These are phyloP conservation scores for Hypoxylon intermedium DNA, from an alignment of 495 filamentous ascomycete genomes.

Conservation along the genomic window DNA sequence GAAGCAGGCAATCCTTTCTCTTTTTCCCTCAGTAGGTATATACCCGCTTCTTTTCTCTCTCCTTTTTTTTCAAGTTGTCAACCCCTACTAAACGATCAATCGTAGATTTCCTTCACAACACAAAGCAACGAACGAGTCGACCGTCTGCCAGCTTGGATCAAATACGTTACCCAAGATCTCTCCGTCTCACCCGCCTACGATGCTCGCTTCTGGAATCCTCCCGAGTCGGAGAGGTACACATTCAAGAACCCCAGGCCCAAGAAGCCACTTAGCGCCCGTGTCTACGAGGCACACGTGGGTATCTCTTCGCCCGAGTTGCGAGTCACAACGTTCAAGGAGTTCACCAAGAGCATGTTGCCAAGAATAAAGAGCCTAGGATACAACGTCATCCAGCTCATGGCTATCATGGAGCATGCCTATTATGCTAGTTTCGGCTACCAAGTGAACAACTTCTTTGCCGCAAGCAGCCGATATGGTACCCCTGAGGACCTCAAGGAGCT, in stretches of 20 bases:
- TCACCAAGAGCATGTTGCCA: conserved; percentile 88
- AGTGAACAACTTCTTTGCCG: conserved; percentile 97
- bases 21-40: too few relatives aligned
- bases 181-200: conserved; percentile 89
- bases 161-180: conserved; percentile 92
- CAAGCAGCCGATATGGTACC: conserved; percentile 91
- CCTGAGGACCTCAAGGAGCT: conserved; percentile 97
- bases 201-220: conserved; percentile 96
- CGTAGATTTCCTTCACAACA: conserved; percentile 82
- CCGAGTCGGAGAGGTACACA: conserved; percentile 70
- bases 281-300: conserved; percentile 98
- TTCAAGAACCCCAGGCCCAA: conserved; percentile 84
- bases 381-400: conserved; percentile 98
- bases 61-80: too few relatives aligned
- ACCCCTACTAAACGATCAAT: conserved; percentile 36
- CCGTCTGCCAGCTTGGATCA: conserved; percentile 94
- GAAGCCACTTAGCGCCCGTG: conserved; percentile 84
- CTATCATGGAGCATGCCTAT: conserved; percentile 98
- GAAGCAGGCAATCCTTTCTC: too few relatives aligned
- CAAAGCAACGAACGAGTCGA: conserved; percentile 82
- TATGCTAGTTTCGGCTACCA: conserved; percentile 99
- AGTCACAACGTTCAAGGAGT: conserved; percentile 95
- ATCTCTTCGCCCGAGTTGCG: conserved; percentile 90
- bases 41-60: too few relatives aligned
- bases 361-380: conserved; percentile 91